Percentiles rank a stretch among this genome's conserved stretches.
Conservation (phyloP, 2,329 filamentous ascomycete genomes). For the Metarhizium robertsii region DNA sequence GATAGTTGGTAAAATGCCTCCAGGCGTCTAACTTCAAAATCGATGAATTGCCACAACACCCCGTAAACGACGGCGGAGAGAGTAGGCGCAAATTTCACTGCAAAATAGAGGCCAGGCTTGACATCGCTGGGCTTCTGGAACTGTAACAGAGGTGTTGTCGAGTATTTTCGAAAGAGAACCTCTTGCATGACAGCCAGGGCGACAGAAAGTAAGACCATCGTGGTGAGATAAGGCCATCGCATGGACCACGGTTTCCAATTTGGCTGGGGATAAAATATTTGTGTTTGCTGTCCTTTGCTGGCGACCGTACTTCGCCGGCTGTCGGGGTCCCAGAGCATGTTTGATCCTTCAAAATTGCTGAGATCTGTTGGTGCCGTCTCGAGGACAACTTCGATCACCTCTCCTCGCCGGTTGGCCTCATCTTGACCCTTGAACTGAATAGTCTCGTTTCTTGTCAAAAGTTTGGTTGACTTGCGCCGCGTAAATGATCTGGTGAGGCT, state of each 20-base stretch:
- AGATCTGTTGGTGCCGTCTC: conserved; percentile 36
- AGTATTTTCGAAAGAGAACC: conserved; percentile 42
- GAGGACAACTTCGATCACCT: conserved; percentile 50
- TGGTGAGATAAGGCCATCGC: conserved; percentile 49
- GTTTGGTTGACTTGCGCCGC: conserved; percentile 16
- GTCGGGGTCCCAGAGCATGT: conserved; percentile 16
- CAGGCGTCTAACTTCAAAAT: conserved; percentile 57
- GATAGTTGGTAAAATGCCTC: conserved; percentile 60
- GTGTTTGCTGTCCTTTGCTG: conserved; percentile 24
- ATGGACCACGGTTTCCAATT: conserved; percentile 61
- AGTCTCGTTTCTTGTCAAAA: conserved; percentile 25
- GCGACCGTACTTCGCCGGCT: conserved; percentile 29
- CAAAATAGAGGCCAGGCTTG: conserved; percentile 43
- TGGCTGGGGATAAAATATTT: conserved; percentile 52
- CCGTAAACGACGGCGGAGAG: conserved; percentile 52
- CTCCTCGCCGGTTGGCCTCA: conserved; percentile 50
- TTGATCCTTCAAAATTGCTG: conserved; percentile 39
- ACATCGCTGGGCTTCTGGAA: conserved; percentile 44
- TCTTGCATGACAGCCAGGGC: conserved; percentile 44
- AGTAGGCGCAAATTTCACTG: conserved; percentile 55
- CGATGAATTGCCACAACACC: conserved; percentile 56
- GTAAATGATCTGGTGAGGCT: conserved; percentile 33
- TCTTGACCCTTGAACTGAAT: conserved; percentile 43
- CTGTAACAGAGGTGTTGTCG: conserved; percentile 31
- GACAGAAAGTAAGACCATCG: conserved; percentile 44